These are phyloP conservation scores for Fraxinus floribunda DNA, from an alignment of 305 asterid genomes.

Conservation along the genomic window DNA sequence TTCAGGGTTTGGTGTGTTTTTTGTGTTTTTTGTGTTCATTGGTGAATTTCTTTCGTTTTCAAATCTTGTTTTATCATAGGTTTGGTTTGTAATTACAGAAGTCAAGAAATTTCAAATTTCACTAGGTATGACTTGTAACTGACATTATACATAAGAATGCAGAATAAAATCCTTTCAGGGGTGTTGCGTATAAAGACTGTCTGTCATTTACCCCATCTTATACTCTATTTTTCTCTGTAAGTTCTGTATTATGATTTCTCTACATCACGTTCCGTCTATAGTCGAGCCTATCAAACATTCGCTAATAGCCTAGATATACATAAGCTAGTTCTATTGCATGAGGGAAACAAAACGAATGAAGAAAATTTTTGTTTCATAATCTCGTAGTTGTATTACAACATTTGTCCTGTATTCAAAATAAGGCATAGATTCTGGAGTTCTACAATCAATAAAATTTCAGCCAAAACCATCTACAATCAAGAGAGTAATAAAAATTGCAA, in stretches of 20 bases:
- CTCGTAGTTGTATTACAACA: neutral
- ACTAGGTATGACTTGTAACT: neutral
- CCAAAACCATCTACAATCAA: neutral
- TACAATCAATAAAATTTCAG: neutral
- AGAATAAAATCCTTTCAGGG: neutral
- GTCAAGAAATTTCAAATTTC: neutral
- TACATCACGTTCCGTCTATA: neutral
- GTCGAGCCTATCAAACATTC: neutral
- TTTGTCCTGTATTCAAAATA: neutral
- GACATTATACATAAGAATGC: neutral
- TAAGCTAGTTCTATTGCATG: neutral
- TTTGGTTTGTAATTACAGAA: slow-evolving; percentile 34
- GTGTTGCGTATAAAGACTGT: neutral
- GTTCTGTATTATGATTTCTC: neutral
- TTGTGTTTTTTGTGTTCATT: slow-evolving; percentile 25
- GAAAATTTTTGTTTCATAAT: neutral
- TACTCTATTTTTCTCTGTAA: neutral
- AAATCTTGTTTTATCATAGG: slow-evolving; percentile 34
- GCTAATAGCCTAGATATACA: neutral
- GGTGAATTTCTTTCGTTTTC: slow-evolving; percentile 6
- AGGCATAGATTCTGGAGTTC: neutral
- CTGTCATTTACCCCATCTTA: neutral
- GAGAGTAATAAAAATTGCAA: neutral
- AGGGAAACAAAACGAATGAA: neutral
- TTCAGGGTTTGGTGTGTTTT: slow-evolving; percentile 28